Evolutionary conservation across 2,329 filamentous ascomycete species (phyloP), one percentile per base, ranked within the genome.

Genomic region (Colletotrichum lini): DNA sequence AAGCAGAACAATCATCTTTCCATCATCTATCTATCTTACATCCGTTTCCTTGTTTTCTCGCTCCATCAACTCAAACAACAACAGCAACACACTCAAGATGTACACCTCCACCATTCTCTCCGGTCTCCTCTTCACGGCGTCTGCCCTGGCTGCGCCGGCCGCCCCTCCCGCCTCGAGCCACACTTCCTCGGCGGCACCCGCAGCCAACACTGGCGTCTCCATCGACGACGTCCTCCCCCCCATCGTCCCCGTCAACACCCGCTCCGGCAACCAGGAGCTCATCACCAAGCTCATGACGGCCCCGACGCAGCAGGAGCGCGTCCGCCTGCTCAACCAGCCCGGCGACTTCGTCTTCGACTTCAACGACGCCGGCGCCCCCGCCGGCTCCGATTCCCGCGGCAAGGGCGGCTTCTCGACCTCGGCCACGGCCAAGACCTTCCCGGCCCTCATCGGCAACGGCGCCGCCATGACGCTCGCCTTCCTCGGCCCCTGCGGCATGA

Each of bases 401-500:
- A 78, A 77, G 26, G 85, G 84, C 13, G 85, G 85, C 26, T 64
- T 75, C 40, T 75, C 78, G 47, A 70, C 84, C 42, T 78, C 82
- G 8, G 84, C 86, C 47, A 84, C 84, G 60, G 78, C 85, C 63
- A 81, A 82, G 73, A 85, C 84, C 35, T 86, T 87, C 78, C 86
- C 86, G 0, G 84, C 85, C n/a, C 81, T 88, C 21, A 82, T 86
- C 65, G 83, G 84, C 69, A 86, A 83, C 38, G 83, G 82, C 35
- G 80, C 82, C 21, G 80, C 81, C 69, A 85, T 85, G 80, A 84
- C 84, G 2, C 78, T 88, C 21, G 86, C 84, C 54, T 86, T 86
- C 78, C 78, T 88, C 62, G 83, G 82, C 21, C 81, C 81, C 38
- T 88, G 85, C 77, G 85, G 84, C 67, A 84, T 88, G 77, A 87